Evolutionary conservation across 176 grass and related monocot species (phyloP), one percentile per base, ranked within the genome.

Genomic region (Melocanna baccifera): DNA sequence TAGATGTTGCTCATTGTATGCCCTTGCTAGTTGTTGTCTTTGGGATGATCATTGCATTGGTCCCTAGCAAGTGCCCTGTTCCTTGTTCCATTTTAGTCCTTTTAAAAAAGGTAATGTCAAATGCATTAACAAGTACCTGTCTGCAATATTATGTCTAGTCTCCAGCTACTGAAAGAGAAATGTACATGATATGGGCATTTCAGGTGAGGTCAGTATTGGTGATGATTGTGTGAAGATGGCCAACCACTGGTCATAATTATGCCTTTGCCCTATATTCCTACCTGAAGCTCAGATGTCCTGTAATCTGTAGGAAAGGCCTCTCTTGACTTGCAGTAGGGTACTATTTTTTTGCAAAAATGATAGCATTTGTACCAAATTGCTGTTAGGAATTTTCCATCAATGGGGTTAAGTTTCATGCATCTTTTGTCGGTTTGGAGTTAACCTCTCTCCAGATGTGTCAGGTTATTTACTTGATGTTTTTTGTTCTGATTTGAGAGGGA

Each of bases 361-460:
- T 53, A 52, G 14, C 46, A n/a, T 37, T 73, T 51, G 16, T n/a
- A 71, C 65, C 48, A 41, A 28, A 25, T 81, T 20, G 50, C 40
- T 23, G 42, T 18, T 52, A 28, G 8, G n/a, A 30, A 65, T 39
- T 74, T 71, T 7, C 16, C 3, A 25, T 12, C 47, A 20, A 13
- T 22, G 30, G 47, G 18, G 20, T 40, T 69, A 6, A 57, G 26
- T 18, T 51, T 28, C 19, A 22, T 71, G 29, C 55, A 79, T 71
- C 29, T 86, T 84, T 52, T 86, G 30, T 63, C 39, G 25, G 36
- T 70, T 42, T 41, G 79, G 22, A 43, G 29, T 59, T 59, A 45
- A 82, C 36, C 23, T 58, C 37, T 71, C 51, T 22, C 15, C 80
- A 32, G 36, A 71, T 82, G 52, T 72, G 34, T 61, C 80, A 16